These are phyloP conservation scores for Pythium biforme DNA, from an alignment of 352 stramenopile species.

Conservation along the genomic window DNA sequence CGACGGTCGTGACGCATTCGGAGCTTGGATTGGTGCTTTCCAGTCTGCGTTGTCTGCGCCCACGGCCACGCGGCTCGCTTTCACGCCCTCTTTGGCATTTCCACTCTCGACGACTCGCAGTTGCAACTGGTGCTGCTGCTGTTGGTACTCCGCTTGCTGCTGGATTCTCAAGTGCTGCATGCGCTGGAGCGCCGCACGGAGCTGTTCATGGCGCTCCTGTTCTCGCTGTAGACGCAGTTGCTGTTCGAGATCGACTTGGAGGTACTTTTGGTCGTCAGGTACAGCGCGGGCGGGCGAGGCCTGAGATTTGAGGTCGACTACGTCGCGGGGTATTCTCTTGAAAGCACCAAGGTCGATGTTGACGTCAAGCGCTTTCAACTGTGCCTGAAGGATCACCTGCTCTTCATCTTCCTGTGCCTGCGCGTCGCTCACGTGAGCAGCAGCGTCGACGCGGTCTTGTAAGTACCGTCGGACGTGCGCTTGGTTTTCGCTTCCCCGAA, in stretches of 20 bases:
- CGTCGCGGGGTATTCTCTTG: not conserved
- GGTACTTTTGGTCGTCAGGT: not conserved
- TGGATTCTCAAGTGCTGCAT: constrained; percentile 41
- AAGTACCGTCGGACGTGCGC: constrained; percentile 38
- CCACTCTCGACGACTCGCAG: not conserved
- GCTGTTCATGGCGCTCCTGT: constrained; percentile 39
- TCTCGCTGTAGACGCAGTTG: constrained; percentile 29
- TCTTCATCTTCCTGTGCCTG: constrained; percentile 19
- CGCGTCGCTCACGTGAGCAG: not conserved
- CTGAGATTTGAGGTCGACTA: not conserved
- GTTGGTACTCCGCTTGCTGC: constrained; percentile 7
- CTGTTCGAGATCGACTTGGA: constrained; percentile 21
- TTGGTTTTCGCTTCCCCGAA: constrained; percentile 28
- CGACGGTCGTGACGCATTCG: constrained; percentile 2
- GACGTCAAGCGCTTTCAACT: constrained; percentile 30
- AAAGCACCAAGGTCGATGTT: not conserved
- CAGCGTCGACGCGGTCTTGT: constrained; percentile 10
- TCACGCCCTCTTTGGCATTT: not conserved
- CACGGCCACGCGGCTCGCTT: not conserved
- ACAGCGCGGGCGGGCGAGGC: not conserved
- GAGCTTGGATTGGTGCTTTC: constrained; percentile 39
- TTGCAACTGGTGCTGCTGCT: not conserved
- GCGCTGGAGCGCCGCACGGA: constrained; percentile 39
- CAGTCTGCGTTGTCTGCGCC: constrained; percentile 23
- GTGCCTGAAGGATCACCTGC: constrained; percentile 23